These are phyloP conservation scores for Corylus avellana DNA, from an alignment of 306 rosid genomes.

Conservation along the genomic window DNA sequence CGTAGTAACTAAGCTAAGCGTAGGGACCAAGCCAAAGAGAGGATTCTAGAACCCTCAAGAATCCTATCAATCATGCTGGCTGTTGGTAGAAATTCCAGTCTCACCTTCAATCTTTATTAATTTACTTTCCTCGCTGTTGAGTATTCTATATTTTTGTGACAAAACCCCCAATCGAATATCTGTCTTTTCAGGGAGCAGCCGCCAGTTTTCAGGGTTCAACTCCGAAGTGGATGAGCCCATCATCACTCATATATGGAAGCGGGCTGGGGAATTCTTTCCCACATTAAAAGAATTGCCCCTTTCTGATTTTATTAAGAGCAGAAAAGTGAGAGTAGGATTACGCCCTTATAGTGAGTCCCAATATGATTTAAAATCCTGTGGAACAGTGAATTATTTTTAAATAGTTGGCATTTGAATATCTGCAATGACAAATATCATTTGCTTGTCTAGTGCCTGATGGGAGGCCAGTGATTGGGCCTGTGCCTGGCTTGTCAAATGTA, in stretches of 20 bases:
- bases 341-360: constrained; percentile 83
- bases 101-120: background rate
- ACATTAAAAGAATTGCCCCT: constrained; percentile 52
- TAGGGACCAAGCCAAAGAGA: too few relatives aligned
- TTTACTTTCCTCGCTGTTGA: background rate
- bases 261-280: constrained; percentile 79
- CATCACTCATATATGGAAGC: constrained; percentile 66
- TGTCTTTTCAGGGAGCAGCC: constrained; percentile 76
- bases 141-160: background rate
- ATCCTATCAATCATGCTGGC: background rate
- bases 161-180: background rate
- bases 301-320: constrained; percentile 50
- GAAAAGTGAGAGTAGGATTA: constrained; percentile 81
- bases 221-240: constrained; percentile 68
- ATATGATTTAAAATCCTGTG: constrained; percentile 22
- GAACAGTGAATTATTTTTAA: constrained; percentile 1
- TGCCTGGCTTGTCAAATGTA: constrained; percentile 75
- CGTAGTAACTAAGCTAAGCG: too few relatives aligned
- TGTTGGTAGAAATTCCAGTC: background rate
- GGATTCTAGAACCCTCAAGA: too few relatives aligned
- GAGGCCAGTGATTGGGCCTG: constrained; percentile 81
- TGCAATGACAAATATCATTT: background rate
- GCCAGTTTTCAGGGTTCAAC: constrained; percentile 79
- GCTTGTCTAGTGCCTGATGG: constrained; percentile 78
- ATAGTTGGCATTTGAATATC: constrained; percentile 20